Evolutionary conservation across 176 grass and related monocot genomes (phyloP).

Genomic region (Stipa capillata): DNA sequence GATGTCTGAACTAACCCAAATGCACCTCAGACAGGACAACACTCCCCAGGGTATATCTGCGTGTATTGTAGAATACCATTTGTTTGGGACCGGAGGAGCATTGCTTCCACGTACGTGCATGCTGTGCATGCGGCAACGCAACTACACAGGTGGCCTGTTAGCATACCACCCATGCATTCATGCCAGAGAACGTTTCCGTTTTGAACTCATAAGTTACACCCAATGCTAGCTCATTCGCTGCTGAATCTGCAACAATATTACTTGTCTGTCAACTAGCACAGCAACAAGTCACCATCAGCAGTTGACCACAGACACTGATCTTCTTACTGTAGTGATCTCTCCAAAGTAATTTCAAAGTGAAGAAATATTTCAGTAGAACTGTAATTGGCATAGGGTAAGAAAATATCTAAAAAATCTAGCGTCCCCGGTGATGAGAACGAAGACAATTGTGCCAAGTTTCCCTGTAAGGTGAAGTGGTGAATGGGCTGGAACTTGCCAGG

Average conservation of each 20-base stretch:
- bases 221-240: no score
- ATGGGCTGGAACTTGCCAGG: neutral
- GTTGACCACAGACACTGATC: neutral
- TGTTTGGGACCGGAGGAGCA: neutral
- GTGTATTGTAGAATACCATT: neutral
- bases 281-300: neutral
- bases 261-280: neutral
- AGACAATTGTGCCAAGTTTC: neutral
- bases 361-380: conserved; percentile 9
- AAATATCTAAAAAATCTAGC: no score
- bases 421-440: neutral
- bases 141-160: neutral
- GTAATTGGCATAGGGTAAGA: no score
- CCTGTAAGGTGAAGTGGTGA: neutral
- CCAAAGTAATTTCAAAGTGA: neutral
- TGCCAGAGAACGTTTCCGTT: neutral
- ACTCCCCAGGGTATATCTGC: neutral
- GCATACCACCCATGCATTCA: neutral
- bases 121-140: neutral
- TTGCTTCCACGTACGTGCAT: neutral
- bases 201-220: no score
- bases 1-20: no score
- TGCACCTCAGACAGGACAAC: neutral
- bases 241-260: neutral
- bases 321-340: no score